Conservation (phyloP, 176 grass and related monocot species). For the Oryza longistaminata region DNA sequence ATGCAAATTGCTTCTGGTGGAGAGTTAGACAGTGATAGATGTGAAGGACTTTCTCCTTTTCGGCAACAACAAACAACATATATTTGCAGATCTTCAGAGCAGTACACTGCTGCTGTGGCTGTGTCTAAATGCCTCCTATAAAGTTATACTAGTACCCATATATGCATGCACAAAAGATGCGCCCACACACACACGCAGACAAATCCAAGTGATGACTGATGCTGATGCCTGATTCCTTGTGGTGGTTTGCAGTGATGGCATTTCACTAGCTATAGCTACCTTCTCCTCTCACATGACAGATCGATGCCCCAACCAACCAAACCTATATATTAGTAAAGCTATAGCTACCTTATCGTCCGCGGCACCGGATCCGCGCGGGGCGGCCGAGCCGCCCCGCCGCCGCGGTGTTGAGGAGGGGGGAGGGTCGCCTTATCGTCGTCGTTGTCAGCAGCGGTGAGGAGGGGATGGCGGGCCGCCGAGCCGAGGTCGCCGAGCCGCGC, state of each 20-base stretch:
- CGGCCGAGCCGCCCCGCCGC: too few species aligned
- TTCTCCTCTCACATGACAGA: conserved; percentile 16
- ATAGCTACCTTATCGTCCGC: too few species aligned
- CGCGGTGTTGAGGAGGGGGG: too few species aligned
- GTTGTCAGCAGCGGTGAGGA: too few species aligned
- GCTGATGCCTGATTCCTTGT: conserved; percentile 41
- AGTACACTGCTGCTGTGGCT: background rate
- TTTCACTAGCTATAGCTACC: conserved; percentile 26
- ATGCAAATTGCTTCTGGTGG: conserved; percentile 23
- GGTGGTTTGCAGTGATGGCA: conserved; percentile 38
- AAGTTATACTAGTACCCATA: conserved; percentile 5
- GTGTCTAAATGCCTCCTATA: conserved; percentile 18
- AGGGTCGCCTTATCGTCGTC: too few species aligned
- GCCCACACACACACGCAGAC: conserved; percentile 4
- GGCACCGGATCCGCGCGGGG: too few species aligned
- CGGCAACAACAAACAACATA: conserved; percentile 2
- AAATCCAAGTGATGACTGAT: conserved; percentile 46
- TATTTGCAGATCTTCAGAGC: conserved; percentile 13
- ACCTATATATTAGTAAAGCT: too few species aligned
- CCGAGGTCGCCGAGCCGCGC: too few species aligned
- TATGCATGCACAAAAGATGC: conserved; percentile 19
- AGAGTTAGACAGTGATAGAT: conserved; percentile 13
- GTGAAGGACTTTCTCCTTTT: conserved; percentile 24
- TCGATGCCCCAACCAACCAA: conserved; percentile 29
- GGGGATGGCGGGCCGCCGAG: too few species aligned